Conservation (phyloP, 768 basidiomycete species). For the Aureoboletus auriporus region DNA sequence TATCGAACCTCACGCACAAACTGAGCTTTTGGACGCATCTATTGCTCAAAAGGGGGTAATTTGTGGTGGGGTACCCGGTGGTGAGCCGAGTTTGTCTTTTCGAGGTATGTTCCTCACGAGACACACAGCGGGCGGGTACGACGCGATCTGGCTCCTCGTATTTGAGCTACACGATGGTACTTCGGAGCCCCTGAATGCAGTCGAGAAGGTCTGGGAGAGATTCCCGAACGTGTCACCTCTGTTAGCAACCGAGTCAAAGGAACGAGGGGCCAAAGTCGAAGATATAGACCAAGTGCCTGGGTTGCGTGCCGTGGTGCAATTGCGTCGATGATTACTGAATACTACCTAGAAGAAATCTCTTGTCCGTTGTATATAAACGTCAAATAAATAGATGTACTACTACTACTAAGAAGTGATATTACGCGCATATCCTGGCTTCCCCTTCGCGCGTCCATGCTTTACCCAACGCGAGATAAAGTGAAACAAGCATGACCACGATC, state of each 20-base stretch:
- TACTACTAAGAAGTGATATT: conserved; percentile 16
- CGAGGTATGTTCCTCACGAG: neutral
- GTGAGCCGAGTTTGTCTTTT: conserved; percentile 40
- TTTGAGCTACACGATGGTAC: conserved; percentile 52
- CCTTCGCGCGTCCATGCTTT: conserved; percentile 78
- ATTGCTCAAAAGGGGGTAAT: conserved; percentile 77
- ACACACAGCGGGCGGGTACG: conserved; percentile 86
- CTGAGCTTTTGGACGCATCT: conserved; percentile 74
- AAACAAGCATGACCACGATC: conserved; percentile 68
- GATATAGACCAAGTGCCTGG: conserved; percentile 52
- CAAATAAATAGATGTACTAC: conserved; percentile 21
- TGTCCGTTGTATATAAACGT: conserved; percentile 5
- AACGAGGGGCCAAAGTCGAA: conserved; percentile 64
- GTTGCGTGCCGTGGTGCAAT: conserved; percentile 38
- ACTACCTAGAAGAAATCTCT: conserved; percentile 5
- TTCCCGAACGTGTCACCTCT: conserved; percentile 69
- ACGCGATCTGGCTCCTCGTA: conserved; percentile 92
- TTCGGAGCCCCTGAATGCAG: conserved; percentile 50
- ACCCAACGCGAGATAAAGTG: conserved; percentile 67
- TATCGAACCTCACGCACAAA: conserved; percentile 90
- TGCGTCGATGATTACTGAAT: conserved; percentile 11
- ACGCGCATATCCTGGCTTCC: conserved; percentile 68
- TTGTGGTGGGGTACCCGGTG: conserved; percentile 95
- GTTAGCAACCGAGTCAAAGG: conserved; percentile 63
- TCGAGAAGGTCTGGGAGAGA: conserved; percentile 66